A percentile compares a stretch with the other conserved stretches of the same genome.
These are phyloP conservation scores for Neurospora terricola DNA, from an alignment of 495 filamentous ascomycete species.

Conservation along the genomic window DNA sequence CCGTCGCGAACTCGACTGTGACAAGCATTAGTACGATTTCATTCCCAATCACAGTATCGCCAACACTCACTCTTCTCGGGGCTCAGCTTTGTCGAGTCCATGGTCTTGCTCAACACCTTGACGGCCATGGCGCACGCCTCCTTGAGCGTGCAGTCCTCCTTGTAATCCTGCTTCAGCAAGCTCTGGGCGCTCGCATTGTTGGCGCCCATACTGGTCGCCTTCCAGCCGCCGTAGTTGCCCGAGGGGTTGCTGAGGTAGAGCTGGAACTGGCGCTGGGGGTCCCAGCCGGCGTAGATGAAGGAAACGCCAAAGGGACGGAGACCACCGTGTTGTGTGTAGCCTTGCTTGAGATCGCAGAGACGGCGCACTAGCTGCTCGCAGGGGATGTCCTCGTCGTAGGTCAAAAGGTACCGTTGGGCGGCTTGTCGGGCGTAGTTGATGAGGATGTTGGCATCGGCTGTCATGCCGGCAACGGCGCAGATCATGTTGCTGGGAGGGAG, in stretches of 20 bases:
- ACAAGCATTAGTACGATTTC: slow-evolving; percentile 5
- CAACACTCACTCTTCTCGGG: slow-evolving; percentile 82
- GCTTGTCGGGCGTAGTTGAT: slow-evolving; percentile 98
- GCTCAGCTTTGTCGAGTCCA: slow-evolving; percentile 97
- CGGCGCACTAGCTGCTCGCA: slow-evolving; percentile 97
- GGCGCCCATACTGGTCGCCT: slow-evolving; percentile 92
- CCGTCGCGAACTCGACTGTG: slow-evolving; percentile 94
- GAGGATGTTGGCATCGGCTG: slow-evolving; percentile 97
- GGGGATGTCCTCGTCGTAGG: slow-evolving; percentile 99
- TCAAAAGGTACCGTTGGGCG: slow-evolving; percentile 93
- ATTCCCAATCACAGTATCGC: neutral
- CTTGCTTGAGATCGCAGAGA: slow-evolving; percentile 97
- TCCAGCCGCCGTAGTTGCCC: slow-evolving; percentile 99
- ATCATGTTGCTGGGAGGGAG: slow-evolving; percentile 84
- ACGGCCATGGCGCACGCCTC: slow-evolving; percentile 96
- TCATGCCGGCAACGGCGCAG: slow-evolving; percentile 98
- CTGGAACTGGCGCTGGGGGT: slow-evolving; percentile 91
- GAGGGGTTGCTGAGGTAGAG: slow-evolving; percentile 99
- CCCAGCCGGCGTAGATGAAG: slow-evolving; percentile 98
- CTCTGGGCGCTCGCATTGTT: slow-evolving; percentile 98
- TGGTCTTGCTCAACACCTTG: slow-evolving; percentile 99
- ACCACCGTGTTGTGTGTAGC: slow-evolving; percentile 97
- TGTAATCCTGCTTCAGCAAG: slow-evolving; percentile 98
- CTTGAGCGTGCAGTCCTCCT: slow-evolving; percentile 91
- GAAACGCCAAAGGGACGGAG: slow-evolving; percentile 96